Evolutionary conservation across 768 basidiomycete genomes (phyloP).

Genomic region (Lactifluus rugatus): DNA sequence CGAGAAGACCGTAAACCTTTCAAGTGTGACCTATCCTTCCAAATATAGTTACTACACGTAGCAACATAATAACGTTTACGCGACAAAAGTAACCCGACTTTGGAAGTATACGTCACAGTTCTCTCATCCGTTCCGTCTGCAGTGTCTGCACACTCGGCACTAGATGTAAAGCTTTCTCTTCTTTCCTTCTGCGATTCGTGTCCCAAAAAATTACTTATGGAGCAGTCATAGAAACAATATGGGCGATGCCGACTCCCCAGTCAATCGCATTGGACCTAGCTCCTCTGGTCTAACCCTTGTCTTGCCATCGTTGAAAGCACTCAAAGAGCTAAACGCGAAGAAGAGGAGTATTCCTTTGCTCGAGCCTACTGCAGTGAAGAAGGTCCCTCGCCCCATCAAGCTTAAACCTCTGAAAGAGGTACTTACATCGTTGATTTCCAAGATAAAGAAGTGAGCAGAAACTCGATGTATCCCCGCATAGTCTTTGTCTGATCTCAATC

Average conservation of each 20-base stretch:
- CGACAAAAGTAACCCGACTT: neutral
- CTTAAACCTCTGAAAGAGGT: constrained; percentile 76
- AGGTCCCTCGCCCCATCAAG: constrained; percentile 49
- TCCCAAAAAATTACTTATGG: neutral
- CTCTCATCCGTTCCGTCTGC: neutral
- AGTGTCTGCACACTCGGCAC: neutral
- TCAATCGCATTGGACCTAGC: constrained; percentile 6
- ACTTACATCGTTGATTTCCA: constrained; percentile 50
- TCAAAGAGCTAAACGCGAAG: constrained; percentile 46
- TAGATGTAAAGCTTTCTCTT: neutral
- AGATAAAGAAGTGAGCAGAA: constrained; percentile 58
- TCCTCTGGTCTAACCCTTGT: constrained; percentile 52
- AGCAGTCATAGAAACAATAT: neutral
- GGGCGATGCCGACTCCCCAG: neutral
- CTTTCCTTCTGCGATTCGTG: neutral
- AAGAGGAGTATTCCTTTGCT: constrained; percentile 33
- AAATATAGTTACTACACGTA: neutral
- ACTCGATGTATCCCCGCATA: neutral
- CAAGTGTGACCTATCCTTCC: neutral
- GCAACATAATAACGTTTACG: neutral
- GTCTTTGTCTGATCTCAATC: neutral
- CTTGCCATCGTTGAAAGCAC: constrained; percentile 53
- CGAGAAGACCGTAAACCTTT: neutral
- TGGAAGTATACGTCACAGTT: neutral
- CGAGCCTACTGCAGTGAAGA: constrained; percentile 24